Conservation (phyloP, 441 rosid genomes). For the Dalechampia spathulata region DNA sequence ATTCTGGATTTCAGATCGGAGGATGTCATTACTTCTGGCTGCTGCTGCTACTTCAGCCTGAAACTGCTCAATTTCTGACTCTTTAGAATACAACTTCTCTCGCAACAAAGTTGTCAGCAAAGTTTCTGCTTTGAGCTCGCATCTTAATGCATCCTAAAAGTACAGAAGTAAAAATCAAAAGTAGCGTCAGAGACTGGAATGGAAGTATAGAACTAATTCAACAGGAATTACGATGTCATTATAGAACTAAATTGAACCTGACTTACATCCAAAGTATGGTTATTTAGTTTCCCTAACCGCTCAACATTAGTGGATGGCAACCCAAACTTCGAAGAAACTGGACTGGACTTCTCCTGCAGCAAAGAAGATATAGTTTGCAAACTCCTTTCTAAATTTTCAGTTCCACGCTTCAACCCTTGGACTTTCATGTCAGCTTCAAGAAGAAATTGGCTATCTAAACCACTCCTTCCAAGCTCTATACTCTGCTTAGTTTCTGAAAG, state of each 20-base stretch:
- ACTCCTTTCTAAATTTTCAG: slow-evolving; percentile 67
- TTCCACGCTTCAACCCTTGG: slow-evolving; percentile 62
- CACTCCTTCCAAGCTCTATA: slow-evolving; percentile 24
- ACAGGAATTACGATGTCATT: too few species aligned
- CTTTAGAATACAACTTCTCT: slow-evolving; percentile 81
- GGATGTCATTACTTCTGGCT: slow-evolving; percentile 70
- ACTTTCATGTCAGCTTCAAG: slow-evolving; percentile 68
- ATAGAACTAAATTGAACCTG: too few species aligned
- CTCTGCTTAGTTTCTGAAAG: slow-evolving; percentile 39
- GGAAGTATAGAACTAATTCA: neutral
- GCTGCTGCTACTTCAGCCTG: slow-evolving; percentile 84
- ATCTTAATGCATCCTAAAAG: slow-evolving; percentile 46
- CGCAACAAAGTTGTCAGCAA: slow-evolving; percentile 60
- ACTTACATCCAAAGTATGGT: slow-evolving; percentile 54
- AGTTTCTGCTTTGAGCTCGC: slow-evolving; percentile 68
- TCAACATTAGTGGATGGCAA: slow-evolving; percentile 14
- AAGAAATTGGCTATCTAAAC: slow-evolving; percentile 62
- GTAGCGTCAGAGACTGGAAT: neutral
- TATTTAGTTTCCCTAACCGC: slow-evolving; percentile 28
- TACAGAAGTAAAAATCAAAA: slow-evolving; percentile 5
- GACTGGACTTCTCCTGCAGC: slow-evolving; percentile 55
- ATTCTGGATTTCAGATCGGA: slow-evolving; percentile 61
- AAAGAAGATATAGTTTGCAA: slow-evolving; percentile 58
- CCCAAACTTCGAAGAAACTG: slow-evolving; percentile 32
- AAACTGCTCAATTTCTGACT: slow-evolving; percentile 73